Evolutionary conservation across 2,329 filamentous ascomycete genomes (phyloP), one percentile per base, ranked within the genome.

Genomic region (Leptosphaerulina australis): DNA sequence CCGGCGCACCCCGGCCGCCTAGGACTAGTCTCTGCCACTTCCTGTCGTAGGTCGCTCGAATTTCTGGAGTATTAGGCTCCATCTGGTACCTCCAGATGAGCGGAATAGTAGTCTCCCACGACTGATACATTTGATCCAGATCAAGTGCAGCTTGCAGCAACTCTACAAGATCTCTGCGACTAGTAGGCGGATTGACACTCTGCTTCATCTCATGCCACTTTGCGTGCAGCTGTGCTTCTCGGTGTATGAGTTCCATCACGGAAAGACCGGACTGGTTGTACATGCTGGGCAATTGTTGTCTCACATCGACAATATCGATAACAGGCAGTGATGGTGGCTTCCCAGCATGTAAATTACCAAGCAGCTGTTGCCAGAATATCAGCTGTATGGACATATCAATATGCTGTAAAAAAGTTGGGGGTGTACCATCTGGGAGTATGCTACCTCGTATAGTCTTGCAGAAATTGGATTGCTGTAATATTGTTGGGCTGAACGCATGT

Each of bases 121-220:
- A 39, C 43, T 66, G 63, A 17, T 56, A 70, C 7, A 60, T 60
- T 17, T 55, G 46, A 14, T 68, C 63, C 1, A 70, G 47, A 18
- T 67, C 59, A 6, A 69, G 55, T 2, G 59, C 59, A 7, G 51
- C 47, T 39, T 63, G 58, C 6, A 69, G 25, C 1, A 69, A 44
- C 5, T 59, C 58, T 10, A 55, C 52, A 10, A 69, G 48, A 9
- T 60, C 60, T 21, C 45, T 25, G 2, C 66, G 62, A 6, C 20
- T 63, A 0, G 47, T 48, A 1, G 66, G 65, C 14, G 55, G 58
- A 4, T 35, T 38, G 2, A 48, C 18, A 7, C 43, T 59, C 11
- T 55, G 54, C 43, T 69, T 70, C 25, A 57, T 39, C 17, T 65
- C 59, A 20, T 63, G 60, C 67, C 67, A 70, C 40, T 35, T 54